Percentiles rank a stretch among this genome's conserved stretches.
These are phyloP conservation scores for Pseudisothecium myosuroides DNA, from an alignment of 225 moss, liverwort and hornwort species.

Conservation along the genomic window DNA sequence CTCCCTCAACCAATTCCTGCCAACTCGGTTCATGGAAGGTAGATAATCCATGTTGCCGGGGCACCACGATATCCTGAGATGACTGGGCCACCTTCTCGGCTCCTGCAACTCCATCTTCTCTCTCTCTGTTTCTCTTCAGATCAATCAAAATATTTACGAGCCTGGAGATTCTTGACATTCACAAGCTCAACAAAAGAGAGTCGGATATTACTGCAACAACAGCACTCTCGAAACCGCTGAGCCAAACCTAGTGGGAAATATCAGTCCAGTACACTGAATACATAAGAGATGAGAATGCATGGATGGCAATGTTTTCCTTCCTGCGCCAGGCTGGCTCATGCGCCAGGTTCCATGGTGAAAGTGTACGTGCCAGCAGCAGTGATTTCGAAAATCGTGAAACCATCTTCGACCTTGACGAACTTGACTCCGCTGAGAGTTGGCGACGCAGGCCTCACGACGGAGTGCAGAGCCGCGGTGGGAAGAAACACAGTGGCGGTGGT, in stretches of 20 bases:
- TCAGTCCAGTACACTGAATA: neutral
- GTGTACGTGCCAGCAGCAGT: conserved; percentile 12
- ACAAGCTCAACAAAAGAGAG: neutral
- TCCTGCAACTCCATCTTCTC: neutral
- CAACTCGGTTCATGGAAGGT: neutral
- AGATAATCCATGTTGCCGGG: neutral
- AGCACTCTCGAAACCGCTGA: neutral
- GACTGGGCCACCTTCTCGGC: neutral
- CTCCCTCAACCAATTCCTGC: neutral
- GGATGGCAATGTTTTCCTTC: neutral
- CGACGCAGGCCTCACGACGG: neutral
- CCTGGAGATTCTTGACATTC: neutral
- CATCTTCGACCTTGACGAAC: conserved; percentile 5
- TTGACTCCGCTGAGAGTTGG: neutral
- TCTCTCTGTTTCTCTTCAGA: neutral
- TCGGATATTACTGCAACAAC: neutral
- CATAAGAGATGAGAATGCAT: neutral
- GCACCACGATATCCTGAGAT: neutral
- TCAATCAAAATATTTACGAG: neutral
- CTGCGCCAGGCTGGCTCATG: neutral
- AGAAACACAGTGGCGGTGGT: conserved; percentile 27
- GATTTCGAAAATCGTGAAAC: conserved; percentile 15
- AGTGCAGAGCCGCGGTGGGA: conserved; percentile 2
- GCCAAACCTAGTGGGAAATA: neutral
- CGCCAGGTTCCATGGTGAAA: neutral